Evolutionary conservation across 2,329 filamentous ascomycete species (phyloP).

Genomic region (Fusarium sublunatum): DNA sequence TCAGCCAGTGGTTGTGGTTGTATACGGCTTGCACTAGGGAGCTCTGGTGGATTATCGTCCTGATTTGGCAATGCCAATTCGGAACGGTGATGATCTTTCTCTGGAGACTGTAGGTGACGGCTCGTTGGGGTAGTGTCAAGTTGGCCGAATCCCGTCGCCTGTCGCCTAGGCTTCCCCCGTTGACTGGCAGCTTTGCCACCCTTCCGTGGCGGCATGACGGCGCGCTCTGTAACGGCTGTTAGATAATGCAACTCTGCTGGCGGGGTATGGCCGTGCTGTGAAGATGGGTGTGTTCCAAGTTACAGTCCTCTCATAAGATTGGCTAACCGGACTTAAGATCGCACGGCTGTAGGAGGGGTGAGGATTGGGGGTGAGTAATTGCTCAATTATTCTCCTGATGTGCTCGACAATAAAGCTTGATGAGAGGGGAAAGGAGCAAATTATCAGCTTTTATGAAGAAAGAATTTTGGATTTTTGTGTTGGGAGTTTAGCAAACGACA

Average conservation of each 20-base stretch:
- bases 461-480: neutral
- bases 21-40: neutral
- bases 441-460: neutral
- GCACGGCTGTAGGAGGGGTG: neutral
- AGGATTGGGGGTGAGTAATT: neutral
- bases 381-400: neutral
- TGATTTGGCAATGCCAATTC: neutral
- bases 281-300: constrained; percentile 3
- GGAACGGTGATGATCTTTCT: neutral
- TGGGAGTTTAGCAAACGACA: neutral
- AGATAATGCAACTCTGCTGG: constrained; percentile 7
- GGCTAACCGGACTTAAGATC: neutral
- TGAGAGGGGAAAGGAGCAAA: neutral
- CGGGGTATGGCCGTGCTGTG: neutral
- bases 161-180: constrained; percentile 23
- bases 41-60: neutral
- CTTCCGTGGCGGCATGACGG: constrained; percentile 33
- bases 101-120: constrained; percentile 38
- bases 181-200: constrained; percentile 34
- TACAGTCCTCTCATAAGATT: constrained; percentile 5
- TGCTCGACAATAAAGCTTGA: neutral
- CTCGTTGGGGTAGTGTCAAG: constrained; percentile 51
- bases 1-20: neutral
- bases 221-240: constrained; percentile 1
- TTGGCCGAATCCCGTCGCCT: constrained; percentile 43